Evolutionary conservation across 208 protist species (phyloP).

Genomic region (Leishmania arabica): DNA sequence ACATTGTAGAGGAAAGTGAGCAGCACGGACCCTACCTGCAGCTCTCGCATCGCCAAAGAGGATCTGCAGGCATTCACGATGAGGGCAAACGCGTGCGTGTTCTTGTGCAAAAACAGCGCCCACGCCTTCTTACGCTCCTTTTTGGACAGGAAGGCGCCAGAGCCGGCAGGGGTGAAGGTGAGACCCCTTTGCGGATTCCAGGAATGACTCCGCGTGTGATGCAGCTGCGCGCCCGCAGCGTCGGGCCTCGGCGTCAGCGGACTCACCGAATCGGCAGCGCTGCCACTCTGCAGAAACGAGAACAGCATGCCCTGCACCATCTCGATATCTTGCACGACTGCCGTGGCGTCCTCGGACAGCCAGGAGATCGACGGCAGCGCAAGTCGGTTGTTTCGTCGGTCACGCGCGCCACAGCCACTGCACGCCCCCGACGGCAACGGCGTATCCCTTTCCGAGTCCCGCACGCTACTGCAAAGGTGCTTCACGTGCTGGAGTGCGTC

Average conservation of each 20-base stretch:
- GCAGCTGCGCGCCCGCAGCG: neutral
- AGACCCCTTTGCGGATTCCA: slow-evolving; percentile 13
- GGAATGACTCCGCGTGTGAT: slow-evolving; percentile 22
- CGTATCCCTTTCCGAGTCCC: slow-evolving; percentile 11
- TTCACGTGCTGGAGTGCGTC: slow-evolving; percentile 27
- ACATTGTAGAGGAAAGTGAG: slow-evolving; percentile 80
- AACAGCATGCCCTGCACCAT: slow-evolving; percentile 27
- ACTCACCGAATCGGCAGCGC: slow-evolving; percentile 1
- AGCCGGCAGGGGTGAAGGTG: slow-evolving; percentile 1
- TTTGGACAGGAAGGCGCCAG: slow-evolving; percentile 17
- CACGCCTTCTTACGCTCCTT: slow-evolving; percentile 45
- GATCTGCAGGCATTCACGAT: slow-evolving; percentile 54
- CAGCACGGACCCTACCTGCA: slow-evolving; percentile 38
- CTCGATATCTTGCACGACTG: slow-evolving; percentile 25
- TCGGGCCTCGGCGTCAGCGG: slow-evolving; percentile 13
- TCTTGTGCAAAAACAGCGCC: slow-evolving; percentile 55
- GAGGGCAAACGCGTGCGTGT: slow-evolving; percentile 49
- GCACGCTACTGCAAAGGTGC: slow-evolving; percentile 20
- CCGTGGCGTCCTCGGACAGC: slow-evolving; percentile 14
- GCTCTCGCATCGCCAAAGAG: slow-evolving; percentile 39
- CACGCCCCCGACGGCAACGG: neutral
- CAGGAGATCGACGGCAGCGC: neutral
- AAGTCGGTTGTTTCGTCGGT: slow-evolving; percentile 13
- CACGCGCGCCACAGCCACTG: slow-evolving; percentile 5
- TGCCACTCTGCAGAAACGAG: slow-evolving; percentile 26